phyloP scores from a whole-genome alignment of 306 rosid genomes.

The Geum urbanum region DNA sequence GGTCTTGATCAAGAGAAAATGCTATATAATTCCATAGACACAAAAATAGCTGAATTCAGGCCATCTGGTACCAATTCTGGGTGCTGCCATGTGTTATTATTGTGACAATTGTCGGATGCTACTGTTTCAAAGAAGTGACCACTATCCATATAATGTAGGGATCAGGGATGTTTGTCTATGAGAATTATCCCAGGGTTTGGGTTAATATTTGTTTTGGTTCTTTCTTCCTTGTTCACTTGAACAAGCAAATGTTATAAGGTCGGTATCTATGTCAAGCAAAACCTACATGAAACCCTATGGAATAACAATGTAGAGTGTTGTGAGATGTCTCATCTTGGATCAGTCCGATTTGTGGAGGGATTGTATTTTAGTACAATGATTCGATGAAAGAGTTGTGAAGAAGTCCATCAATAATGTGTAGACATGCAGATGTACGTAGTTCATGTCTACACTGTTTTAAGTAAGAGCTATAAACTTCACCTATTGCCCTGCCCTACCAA shows the following conservation, averaged over 20 bases:
- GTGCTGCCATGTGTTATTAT: neutral
- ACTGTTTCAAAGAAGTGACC: neutral
- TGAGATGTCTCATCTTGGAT: neutral
- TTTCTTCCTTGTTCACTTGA: neutral
- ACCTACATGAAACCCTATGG: neutral
- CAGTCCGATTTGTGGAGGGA: neutral
- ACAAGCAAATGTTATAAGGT: neutral
- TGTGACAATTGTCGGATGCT: neutral
- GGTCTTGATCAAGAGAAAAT: neutral
- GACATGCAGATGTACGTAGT: neutral
- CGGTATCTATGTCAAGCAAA: neutral
- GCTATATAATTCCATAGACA: neutral
- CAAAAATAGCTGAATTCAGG: neutral
- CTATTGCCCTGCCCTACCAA: neutral
- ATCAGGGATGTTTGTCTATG: conserved; percentile 8
- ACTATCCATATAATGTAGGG: neutral
- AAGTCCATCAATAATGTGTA: neutral
- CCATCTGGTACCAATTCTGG: neutral
- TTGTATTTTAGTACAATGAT: neutral
- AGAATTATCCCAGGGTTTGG: neutral
- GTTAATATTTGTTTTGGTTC: neutral
- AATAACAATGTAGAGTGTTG: neutral
- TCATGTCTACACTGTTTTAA: neutral
- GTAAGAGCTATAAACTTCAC: neutral
- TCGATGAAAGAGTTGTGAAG: neutral